These are phyloP conservation scores for Rhynchospora tenuis DNA, from an alignment of 176 grass and related monocot species.

Conservation along the genomic window DNA sequence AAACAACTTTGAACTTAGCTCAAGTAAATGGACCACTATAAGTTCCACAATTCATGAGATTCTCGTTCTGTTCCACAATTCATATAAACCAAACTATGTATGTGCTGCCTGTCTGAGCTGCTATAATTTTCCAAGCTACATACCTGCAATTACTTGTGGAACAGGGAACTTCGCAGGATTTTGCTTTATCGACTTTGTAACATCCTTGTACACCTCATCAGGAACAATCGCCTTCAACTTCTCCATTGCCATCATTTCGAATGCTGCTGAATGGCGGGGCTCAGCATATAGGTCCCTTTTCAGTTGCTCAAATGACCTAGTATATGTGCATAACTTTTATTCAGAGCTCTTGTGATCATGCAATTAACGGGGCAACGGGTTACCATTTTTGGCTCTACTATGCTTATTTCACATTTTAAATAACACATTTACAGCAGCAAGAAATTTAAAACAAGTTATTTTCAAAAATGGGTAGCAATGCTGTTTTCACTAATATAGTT, in stretches of 20 bases:
- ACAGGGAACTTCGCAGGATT: constrained; percentile 55
- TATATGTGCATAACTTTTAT: neutral
- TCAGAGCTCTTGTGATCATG: neutral
- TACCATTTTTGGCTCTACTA: neutral
- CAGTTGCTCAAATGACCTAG: constrained; percentile 49
- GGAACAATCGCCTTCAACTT: constrained; percentile 59
- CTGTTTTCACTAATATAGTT: neutral
- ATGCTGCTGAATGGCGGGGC: neutral
- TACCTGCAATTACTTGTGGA: constrained; percentile 80
- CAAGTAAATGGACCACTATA: neutral
- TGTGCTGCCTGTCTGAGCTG: neutral
- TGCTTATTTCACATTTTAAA: neutral
- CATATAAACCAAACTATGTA: neutral
- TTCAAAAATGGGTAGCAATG: neutral
- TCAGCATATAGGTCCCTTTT: constrained; percentile 51
- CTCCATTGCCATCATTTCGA: constrained; percentile 44
- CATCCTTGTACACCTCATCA: constrained; percentile 48
- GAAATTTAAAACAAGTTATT: neutral
- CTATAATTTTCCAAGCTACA: neutral
- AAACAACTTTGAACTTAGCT: neutral
- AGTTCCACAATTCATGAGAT: neutral
- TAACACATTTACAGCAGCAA: neutral
- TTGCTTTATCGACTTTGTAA: constrained; percentile 45
- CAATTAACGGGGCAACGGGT: neutral
- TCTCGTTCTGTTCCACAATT: neutral